Conservation (phyloP, 345 rosid species). For the Linum tenue region DNA sequence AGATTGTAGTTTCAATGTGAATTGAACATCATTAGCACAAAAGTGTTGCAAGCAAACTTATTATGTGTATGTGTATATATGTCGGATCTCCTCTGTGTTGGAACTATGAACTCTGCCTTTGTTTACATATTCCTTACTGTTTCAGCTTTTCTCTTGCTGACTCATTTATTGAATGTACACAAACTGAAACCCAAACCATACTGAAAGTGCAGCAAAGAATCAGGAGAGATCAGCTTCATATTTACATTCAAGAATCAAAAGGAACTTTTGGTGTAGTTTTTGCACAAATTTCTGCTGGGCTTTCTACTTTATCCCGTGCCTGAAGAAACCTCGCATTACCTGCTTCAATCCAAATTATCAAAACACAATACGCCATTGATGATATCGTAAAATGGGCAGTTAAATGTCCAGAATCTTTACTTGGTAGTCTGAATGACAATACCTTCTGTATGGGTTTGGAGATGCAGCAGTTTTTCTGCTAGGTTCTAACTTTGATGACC, state of each 20-base stretch:
- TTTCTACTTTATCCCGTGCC: slow-evolving; percentile 12
- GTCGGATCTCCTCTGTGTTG: neutral
- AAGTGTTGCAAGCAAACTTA: too few relatives aligned
- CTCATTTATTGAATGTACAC: slow-evolving; percentile 7
- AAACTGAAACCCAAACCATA: slow-evolving; percentile 11
- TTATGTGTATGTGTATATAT: neutral
- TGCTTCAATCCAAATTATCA: slow-evolving; percentile 15
- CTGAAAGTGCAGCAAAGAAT: slow-evolving; percentile 1
- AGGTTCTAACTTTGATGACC: slow-evolving; percentile 25
- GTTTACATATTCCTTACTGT: neutral
- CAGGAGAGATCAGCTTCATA: slow-evolving; percentile 14
- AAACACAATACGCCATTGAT: neutral
- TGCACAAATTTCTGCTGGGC: slow-evolving; percentile 22
- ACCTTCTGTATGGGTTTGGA: slow-evolving; percentile 25
- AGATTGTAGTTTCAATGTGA: too few relatives aligned
- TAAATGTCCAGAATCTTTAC: neutral
- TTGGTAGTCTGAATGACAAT: neutral
- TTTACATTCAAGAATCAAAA: slow-evolving; percentile 32
- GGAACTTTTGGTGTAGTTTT: slow-evolving; percentile 13
- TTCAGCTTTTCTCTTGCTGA: slow-evolving; percentile 5
- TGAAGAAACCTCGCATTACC: slow-evolving; percentile 22
- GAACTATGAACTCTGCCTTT: neutral
- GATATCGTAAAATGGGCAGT: neutral
- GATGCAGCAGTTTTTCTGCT: slow-evolving; percentile 19
- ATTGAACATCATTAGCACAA: too few relatives aligned